Base-by-base conservation (phyloP, 108 stramenopile genomes). In the Cyclotella atomus region DNA sequence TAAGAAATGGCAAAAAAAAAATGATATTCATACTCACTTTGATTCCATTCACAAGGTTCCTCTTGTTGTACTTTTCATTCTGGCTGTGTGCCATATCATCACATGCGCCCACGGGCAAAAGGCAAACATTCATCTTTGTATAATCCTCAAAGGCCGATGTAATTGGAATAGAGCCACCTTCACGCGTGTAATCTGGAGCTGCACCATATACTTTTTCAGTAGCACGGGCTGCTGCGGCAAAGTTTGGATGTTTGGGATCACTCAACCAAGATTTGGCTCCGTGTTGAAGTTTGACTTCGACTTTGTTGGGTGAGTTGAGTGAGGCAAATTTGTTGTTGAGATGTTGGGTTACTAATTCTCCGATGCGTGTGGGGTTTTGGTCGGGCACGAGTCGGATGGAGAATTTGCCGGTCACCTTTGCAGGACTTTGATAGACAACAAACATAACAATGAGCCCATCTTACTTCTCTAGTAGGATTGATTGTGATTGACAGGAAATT, bases 11-110 rank as follows among this genome's bases (percentile, higher is more conserved):
- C 16, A 38, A 3, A 46, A n/a, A 24, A 25, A 54, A 33, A 49
- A 68, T 14, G 8, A 12, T 35, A 49, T n/a, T 23, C 27, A 27
- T 7, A 27, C 74, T 65, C 41, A 82, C 78, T 75, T 92, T 94
- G 16, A 89, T 81, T 25, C 87, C 93, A 68, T 91, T 90, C 34
- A 89, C 67, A 32, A 91, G 67, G 61, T 94, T 94, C 12, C 46
- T 56, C 47, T 82, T 70, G 72, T 94, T 89, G 83, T 85, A 89
- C 68, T 94, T 94, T 72, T 94, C 93, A 73, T 94, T 94, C 71
- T 94, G 93, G 14, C 86, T 84, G 80, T 94, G 93, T 0, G 93
- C 93, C 88, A 88, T 89, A 65, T 94, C 93, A 66, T 94, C 90
- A 65, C 90, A 91, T 25, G 93, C 93, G 17, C 89, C 88, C 57